A percentile compares a stretch with the other conserved stretches of the same genome.
Conservation (phyloP, 257 asterid species). For the Solanum gracilifrons region DNA sequence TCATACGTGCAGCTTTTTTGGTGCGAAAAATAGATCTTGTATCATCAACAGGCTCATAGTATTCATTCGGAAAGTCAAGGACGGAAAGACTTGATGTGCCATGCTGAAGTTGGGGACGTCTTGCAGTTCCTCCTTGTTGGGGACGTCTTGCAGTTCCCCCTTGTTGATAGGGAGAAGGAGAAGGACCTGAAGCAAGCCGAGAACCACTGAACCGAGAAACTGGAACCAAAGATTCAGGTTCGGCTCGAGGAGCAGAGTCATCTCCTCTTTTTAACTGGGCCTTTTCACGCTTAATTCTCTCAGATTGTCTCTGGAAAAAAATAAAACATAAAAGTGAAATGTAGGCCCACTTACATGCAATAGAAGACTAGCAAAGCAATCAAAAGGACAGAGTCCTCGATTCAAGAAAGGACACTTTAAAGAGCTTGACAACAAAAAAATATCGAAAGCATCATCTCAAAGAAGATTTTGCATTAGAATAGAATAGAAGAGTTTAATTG, state of each 20-base stretch:
- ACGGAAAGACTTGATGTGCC: not conserved
- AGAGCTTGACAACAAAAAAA: not conserved
- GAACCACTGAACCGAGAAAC: conserved; percentile 81
- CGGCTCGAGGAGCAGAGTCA: conserved; percentile 62
- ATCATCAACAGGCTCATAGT: conserved; percentile 21
- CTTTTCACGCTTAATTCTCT: conserved; percentile 81
- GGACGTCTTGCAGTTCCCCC: conserved; percentile 19
- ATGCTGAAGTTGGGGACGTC: conserved; percentile 34
- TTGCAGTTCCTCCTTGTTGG: conserved; percentile 19
- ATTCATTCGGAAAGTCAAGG: conserved; percentile 23
- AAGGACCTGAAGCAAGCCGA: conserved; percentile 92
- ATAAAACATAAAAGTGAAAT: not conserved
- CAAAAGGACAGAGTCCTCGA: not conserved
- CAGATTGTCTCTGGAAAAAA: conserved; percentile 71
- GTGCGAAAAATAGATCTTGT: conserved; percentile 20
- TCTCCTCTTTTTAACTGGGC: conserved; percentile 71
- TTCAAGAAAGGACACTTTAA: not conserved
- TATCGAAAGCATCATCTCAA: not conserved
- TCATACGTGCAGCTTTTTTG: conserved; percentile 47
- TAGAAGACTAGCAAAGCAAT: not conserved
- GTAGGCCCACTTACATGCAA: not conserved
- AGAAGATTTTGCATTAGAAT: not conserved
- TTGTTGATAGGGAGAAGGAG: conserved; percentile 67
- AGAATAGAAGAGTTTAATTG: not conserved
- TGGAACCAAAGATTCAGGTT: conserved; percentile 76